Base-by-base conservation (phyloP, 805 yeast species). In the Blastobotrys attinorum region DNA sequence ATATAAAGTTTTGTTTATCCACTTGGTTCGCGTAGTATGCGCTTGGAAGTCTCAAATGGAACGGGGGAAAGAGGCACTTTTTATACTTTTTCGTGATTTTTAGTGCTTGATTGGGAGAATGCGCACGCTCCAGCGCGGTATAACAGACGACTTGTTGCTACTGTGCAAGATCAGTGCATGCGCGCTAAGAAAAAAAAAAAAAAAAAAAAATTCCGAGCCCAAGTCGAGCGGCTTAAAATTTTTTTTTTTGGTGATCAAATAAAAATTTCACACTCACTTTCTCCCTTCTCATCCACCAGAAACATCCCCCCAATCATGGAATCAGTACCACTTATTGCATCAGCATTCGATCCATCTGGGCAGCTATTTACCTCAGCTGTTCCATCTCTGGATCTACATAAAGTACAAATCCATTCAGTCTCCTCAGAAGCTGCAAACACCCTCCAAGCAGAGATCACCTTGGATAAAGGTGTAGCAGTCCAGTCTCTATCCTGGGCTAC, bases 341-440 rank as follows among this genome's bases (percentile, higher is more conserved):
- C 62, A 10, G 47, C 63, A 32, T 85, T 79, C 58, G 90, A 86
- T 60, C 71, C 78, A 10, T 62, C 74, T 1, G 79, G 82, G n/a
- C 67, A 73, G 36, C 72, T 70, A 55, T 71, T 79, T 52, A 87
- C 89, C 21, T 74, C 78, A 37, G 85, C 76, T 1, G 65, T 76
- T 17, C 75, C 77, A 29, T 81, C 86, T 1, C 71, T 86, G 47
- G 90, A 84, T 59, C 69, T 79, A 3, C 90, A 83, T 55, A 77
- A 78, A 50, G 64, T 86, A 31, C 70, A 79, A 45, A 83, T 83
- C 2, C 81, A 79, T 55, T 71, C 82, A 16, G 55, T 70, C 3
- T 60, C 36, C 4, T 20, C 61, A 31, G 55, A 70, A 10, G 68
- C 76, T 8, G 70, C 65, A 22, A 51, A 49, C 31, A 42, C 48